Conservation (phyloP, 148 eudicot genomes). For the Heliosperma pusillum region DNA sequence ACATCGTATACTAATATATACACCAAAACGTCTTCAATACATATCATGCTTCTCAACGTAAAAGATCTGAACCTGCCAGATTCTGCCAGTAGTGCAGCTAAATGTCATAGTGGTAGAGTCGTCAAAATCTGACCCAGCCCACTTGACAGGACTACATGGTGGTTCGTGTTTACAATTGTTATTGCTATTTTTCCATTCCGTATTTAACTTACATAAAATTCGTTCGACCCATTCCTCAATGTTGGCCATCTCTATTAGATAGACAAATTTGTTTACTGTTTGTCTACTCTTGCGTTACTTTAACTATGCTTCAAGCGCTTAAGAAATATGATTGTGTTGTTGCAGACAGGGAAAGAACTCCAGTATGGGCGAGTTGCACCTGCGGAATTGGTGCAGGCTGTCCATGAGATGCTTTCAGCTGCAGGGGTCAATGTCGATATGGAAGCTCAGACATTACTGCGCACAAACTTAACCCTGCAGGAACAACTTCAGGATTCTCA, state of each 20-base stretch:
- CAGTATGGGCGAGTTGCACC: conserved; percentile 85
- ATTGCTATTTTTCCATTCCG: background rate
- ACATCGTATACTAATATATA: no score
- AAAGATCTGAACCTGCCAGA: no score
- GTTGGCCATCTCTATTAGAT: background rate
- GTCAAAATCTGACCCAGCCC: background rate
- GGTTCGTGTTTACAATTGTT: background rate
- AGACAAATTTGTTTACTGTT: background rate
- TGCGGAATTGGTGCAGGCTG: conserved; percentile 90
- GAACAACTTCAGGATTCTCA: conserved; percentile 83
- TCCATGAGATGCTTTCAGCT: conserved; percentile 96
- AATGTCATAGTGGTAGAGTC: no score
- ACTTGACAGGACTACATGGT: background rate
- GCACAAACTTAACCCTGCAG: conserved; percentile 70
- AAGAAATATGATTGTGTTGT: conserved; percentile 23
- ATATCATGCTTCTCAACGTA: no score
- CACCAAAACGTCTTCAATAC: no score
- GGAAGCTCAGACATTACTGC: conserved; percentile 73
- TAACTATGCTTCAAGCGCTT: conserved; percentile 1
- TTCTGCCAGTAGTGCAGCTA: no score
- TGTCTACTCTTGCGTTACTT: background rate
- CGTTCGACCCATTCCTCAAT: background rate
- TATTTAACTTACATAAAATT: no score
- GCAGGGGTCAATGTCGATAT: conserved; percentile 82
- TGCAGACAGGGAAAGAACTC: conserved; percentile 55